These are phyloP conservation scores for Albifimbria verrucaria DNA, from an alignment of 2,329 filamentous ascomycete species.

Conservation along the genomic window DNA sequence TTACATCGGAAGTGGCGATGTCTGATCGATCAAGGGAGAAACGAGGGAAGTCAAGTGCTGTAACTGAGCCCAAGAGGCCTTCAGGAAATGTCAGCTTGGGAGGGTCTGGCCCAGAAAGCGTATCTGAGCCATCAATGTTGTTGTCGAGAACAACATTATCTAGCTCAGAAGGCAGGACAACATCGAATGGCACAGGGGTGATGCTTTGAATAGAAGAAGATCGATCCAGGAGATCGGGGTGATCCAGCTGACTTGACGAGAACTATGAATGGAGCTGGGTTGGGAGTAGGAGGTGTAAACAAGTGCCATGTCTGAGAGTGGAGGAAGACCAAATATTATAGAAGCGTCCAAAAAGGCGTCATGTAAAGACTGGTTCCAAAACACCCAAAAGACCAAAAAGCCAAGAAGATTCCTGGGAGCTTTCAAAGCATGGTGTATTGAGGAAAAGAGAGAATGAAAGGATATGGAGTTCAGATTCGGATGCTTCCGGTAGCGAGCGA, in stretches of 20 bases:
- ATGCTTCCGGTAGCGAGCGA: not conserved
- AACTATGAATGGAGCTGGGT: constrained; percentile 34
- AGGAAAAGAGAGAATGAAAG: constrained; percentile 18
- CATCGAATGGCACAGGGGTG: constrained; percentile 17
- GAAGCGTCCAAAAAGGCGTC: constrained; percentile 27
- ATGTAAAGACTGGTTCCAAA: constrained; percentile 36
- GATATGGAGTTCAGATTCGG: not conserved
- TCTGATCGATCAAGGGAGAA: not conserved
- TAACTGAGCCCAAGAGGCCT: not conserved
- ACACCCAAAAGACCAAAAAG: constrained; percentile 37
- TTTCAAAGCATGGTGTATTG: constrained; percentile 38
- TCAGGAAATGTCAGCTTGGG: not conserved
- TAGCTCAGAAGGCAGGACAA: constrained; percentile 25
- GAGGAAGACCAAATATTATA: constrained; percentile 19
- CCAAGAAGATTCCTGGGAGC: constrained; percentile 15
- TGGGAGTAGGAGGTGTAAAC: constrained; percentile 28
- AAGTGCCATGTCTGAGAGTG: constrained; percentile 30
- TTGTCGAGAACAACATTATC: constrained; percentile 21
- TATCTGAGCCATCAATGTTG: constrained; percentile 30
- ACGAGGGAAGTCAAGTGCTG: not conserved
- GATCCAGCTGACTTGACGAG: constrained; percentile 35
- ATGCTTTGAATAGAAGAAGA: constrained; percentile 2
- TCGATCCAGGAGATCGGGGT: constrained; percentile 9
- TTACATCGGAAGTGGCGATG: not conserved
- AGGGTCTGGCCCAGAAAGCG: constrained; percentile 33